A percentile compares a stretch with the other conserved stretches of the same genome.
Evolutionary conservation across 2,329 filamentous ascomycete species (phyloP).

Genomic region (Ustilaginoidea virens): DNA sequence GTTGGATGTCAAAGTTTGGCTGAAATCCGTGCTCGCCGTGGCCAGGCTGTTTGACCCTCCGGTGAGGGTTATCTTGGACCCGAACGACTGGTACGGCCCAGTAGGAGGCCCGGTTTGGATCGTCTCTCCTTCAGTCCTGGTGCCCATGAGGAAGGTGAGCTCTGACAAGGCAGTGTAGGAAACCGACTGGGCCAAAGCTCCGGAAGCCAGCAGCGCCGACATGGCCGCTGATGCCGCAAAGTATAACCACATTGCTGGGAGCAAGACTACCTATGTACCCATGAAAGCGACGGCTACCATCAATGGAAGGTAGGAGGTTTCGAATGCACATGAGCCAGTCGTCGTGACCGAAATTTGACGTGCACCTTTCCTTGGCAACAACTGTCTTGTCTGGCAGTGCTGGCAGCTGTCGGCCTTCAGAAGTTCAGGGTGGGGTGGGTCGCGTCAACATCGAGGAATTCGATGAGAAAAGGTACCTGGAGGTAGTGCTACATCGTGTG

Average conservation of each 20-base stretch:
- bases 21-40: slow-evolving; percentile 17
- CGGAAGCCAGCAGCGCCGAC: slow-evolving; percentile 9
- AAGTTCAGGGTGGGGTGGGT: no score
- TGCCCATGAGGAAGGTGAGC: slow-evolving; percentile 21
- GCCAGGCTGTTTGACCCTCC: slow-evolving; percentile 18
- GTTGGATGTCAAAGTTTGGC: slow-evolving; percentile 20
- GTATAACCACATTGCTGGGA: slow-evolving; percentile 11
- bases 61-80: slow-evolving; percentile 26
- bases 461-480: no score
- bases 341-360: no score
- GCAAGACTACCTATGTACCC: background rate
- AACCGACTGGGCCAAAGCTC: slow-evolving; percentile 11
- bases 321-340: no score
- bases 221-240: slow-evolving; percentile 2
- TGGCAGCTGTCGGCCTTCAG: no score
- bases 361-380: no score
- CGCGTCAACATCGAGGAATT: no score
- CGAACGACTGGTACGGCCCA: slow-evolving; percentile 27
- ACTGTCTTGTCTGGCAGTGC: no score
- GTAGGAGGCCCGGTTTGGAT: slow-evolving; percentile 24
- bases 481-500: no score
- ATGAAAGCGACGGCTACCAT: no score
- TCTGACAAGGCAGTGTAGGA: slow-evolving; percentile 16
- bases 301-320: no score
- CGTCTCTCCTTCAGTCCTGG: slow-evolving; percentile 21